These are phyloP conservation scores for Botrytis byssoidea DNA, from an alignment of 2,329 filamentous ascomycete genomes.

Conservation along the genomic window DNA sequence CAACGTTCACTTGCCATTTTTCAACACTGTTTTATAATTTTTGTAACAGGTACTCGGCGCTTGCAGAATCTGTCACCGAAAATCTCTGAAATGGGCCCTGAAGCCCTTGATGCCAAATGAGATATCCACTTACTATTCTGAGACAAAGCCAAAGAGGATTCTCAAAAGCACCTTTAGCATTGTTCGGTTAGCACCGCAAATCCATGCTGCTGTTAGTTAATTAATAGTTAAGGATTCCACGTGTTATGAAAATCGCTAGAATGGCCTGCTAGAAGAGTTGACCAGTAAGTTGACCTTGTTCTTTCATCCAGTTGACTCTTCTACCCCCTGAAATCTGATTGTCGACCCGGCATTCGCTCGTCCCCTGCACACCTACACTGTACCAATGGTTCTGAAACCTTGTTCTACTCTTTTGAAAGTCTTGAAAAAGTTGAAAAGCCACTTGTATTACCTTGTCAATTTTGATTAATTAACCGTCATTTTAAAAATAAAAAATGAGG, in stretches of 20 bases:
- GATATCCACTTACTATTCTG: constrained; percentile 11
- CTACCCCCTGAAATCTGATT: neutral
- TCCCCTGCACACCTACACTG: neutral
- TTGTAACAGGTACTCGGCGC: neutral
- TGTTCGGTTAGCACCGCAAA: constrained; percentile 4
- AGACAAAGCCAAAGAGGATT: constrained; percentile 15
- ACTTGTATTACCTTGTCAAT: constrained; percentile 2
- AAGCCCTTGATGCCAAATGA: constrained; percentile 3
- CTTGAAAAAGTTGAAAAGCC: neutral
- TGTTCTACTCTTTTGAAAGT: neutral
- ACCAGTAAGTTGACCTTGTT: neutral
- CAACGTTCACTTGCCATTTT: constrained; percentile 7
- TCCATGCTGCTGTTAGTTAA: constrained; percentile 8
- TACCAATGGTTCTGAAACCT: constrained; percentile 1
- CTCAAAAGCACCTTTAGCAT: neutral
- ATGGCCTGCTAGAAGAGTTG: neutral
- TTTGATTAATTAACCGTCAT: constrained; percentile 14
- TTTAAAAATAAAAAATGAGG: constrained; percentile 8
- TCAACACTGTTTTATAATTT: neutral
- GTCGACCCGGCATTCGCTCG: constrained; percentile 11
- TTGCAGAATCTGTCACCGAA: neutral
- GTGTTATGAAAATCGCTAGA: constrained; percentile 7
- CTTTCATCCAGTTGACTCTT: neutral
- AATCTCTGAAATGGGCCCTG: constrained; percentile 1
- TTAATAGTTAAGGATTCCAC: constrained; percentile 8